Evolutionary conservation across 345 rosid species (phyloP).

Genomic region (Carallia brachiata): DNA sequence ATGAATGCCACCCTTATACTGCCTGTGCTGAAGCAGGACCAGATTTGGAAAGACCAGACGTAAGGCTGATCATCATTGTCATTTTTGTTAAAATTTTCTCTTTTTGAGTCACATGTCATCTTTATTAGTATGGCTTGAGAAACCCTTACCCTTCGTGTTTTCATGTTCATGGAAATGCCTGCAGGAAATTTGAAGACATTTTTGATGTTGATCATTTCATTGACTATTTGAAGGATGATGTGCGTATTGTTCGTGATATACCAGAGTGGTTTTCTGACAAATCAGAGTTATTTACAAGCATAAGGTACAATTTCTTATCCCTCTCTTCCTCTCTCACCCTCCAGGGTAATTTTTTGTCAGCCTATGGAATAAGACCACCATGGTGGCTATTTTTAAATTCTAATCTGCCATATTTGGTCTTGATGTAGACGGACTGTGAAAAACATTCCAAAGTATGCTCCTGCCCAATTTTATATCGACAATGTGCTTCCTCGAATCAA

Average conservation of each 20-base stretch:
- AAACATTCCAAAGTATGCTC: conserved; percentile 98
- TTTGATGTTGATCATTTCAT: conserved; percentile 97
- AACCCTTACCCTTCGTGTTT: too few species aligned
- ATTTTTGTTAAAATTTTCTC: not conserved
- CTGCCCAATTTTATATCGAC: conserved; percentile 97
- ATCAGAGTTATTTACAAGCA: conserved; percentile 84
- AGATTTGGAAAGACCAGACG: conserved; percentile 99
- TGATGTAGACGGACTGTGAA: conserved; percentile 84
- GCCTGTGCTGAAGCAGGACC: conserved; percentile 98
- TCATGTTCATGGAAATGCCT: conserved; percentile 2
- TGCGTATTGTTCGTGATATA: conserved; percentile 87
- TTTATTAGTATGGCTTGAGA: too few species aligned
- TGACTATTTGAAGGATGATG: conserved; percentile 88
- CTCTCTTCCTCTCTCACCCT: not conserved
- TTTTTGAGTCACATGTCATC: too few species aligned
- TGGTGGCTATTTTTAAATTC: not conserved
- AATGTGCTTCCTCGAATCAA: conserved; percentile 95
- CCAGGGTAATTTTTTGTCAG: not conserved
- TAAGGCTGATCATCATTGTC: conserved; percentile 36
- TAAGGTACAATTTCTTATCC: conserved; percentile 53
- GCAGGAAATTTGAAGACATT: conserved; percentile 96
- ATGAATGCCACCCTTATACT: conserved; percentile 96
- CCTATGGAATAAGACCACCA: not conserved
- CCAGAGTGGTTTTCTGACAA: conserved; percentile 98
- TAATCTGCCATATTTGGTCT: conserved; percentile 12